A percentile compares a stretch with the other conserved stretches of the same genome.
Evolutionary conservation across 495 filamentous ascomycete species (phyloP).

Genomic region (Evansstolkia leycettana): DNA sequence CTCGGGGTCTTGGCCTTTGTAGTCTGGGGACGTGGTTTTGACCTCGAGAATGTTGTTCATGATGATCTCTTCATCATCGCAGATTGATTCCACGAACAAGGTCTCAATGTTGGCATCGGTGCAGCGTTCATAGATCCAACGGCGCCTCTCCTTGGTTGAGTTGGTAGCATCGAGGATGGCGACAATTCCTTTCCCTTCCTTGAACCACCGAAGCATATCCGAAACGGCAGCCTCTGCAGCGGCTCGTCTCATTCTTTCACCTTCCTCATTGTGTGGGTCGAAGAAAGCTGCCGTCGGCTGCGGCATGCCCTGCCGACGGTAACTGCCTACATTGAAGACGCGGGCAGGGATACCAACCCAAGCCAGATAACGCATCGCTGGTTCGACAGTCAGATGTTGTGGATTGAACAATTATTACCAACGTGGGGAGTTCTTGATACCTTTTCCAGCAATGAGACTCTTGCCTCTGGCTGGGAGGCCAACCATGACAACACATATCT

Average conservation of each 20-base stretch:
- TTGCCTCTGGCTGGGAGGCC: conserved; percentile 91
- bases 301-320: conserved; percentile 76
- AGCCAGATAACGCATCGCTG: conserved; percentile 87
- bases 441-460: conserved; percentile 93
- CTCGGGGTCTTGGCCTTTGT: conserved; percentile 87
- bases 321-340: conserved; percentile 94
- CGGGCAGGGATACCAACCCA: conserved; percentile 91
- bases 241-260: conserved; percentile 74
- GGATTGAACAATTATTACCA: too few species aligned
- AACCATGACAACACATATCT: conserved; percentile 98
- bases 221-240: conserved; percentile 80
- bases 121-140: conserved; percentile 80
- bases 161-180: conserved; percentile 95
- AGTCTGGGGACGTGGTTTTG: conserved; percentile 93
- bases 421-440: conserved; percentile 32
- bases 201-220: conserved; percentile 91
- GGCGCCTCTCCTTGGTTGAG: conserved; percentile 73
- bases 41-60: conserved; percentile 97
- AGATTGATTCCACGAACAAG: conserved; percentile 89
- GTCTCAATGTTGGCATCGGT: conserved; percentile 66
- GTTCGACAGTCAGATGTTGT: background rate
- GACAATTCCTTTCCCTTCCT: conserved; percentile 56
- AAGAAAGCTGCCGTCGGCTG: conserved; percentile 88
- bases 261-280: conserved; percentile 73
- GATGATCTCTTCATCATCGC: conserved; percentile 87